Conservation (phyloP, 805 yeast genomes). For the Candida glaebosa region DNA sequence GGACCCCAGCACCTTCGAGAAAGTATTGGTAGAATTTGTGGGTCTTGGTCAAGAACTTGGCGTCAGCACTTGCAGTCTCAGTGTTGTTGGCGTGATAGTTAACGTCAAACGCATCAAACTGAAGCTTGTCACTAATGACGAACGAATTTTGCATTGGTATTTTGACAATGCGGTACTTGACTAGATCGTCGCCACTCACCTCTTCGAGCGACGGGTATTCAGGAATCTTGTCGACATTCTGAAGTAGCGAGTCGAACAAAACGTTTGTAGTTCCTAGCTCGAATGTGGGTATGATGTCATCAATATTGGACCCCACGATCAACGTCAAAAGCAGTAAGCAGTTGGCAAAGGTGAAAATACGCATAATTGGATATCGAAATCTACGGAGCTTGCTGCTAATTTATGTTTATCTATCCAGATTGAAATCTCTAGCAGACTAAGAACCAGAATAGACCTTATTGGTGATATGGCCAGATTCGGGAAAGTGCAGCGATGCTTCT, state of each 20-base stretch:
- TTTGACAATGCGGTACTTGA: neutral
- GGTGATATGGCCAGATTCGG: too few species aligned
- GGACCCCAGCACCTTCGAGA: neutral
- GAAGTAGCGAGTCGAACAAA: neutral
- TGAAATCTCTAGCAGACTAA: too few species aligned
- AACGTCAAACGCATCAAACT: neutral
- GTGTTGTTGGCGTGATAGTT: neutral
- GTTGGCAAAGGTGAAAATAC: neutral
- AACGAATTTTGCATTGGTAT: slow-evolving; percentile 2
- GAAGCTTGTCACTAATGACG: neutral
- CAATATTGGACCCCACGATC: neutral
- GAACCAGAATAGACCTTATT: too few species aligned
- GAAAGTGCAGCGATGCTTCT: too few species aligned
- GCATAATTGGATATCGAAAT: neutral
- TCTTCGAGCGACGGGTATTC: neutral
- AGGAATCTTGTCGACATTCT: slow-evolving; percentile 2
- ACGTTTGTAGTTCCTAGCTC: slow-evolving; percentile 2
- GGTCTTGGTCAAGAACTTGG: neutral
- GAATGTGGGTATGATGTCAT: slow-evolving; percentile 3
- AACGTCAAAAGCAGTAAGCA: neutral
- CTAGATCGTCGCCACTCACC: neutral
- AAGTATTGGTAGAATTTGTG: slow-evolving; percentile 3
- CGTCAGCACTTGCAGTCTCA: neutral
- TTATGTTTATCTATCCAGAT: too few species aligned
- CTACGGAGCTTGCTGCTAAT: too few species aligned